Evolutionary conservation across 2,329 filamentous ascomycete genomes (phyloP).

Genomic region (Aspergillus vadensis): DNA sequence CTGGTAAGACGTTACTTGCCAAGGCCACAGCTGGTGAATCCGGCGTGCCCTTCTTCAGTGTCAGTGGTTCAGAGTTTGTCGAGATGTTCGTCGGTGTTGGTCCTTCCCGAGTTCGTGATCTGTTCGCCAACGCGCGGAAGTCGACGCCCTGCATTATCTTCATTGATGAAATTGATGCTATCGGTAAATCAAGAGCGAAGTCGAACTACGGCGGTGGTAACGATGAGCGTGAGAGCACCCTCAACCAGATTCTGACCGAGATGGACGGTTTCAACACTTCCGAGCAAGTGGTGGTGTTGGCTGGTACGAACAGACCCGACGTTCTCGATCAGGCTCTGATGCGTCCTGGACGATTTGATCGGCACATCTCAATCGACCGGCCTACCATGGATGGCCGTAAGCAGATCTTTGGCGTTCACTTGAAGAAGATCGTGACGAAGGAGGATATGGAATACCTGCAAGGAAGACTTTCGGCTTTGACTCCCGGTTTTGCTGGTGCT

Average conservation of each 20-base stretch:
- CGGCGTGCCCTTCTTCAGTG: slow-evolving; percentile 94
- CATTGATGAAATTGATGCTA: slow-evolving; percentile 98
- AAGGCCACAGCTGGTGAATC: slow-evolving; percentile 98
- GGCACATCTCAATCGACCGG: slow-evolving; percentile 91
- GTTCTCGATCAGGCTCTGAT: slow-evolving; percentile 93
- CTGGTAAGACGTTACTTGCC: slow-evolving; percentile 94
- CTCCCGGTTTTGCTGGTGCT: slow-evolving; percentile 93
- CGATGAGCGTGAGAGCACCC: slow-evolving; percentile 92
- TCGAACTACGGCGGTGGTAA: slow-evolving; percentile 85
- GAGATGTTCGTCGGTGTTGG: slow-evolving; percentile 99
- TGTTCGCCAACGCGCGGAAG: slow-evolving; percentile 93
- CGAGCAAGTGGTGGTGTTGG: slow-evolving; percentile 94
- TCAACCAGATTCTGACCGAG: slow-evolving; percentile 97
- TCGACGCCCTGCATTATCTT: slow-evolving; percentile 98
- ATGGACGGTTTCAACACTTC: slow-evolving; percentile 99
- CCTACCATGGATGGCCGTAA: slow-evolving; percentile 96
- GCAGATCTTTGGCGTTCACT: slow-evolving; percentile 93
- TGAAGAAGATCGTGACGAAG: slow-evolving; percentile 90
- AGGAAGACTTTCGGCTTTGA: slow-evolving; percentile 86
- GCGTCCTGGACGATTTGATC: slow-evolving; percentile 94
- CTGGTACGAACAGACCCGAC: slow-evolving; percentile 94
- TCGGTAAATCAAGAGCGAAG: slow-evolving; percentile 86
- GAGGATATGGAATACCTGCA: slow-evolving; percentile 87
- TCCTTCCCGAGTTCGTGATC: slow-evolving; percentile 88
- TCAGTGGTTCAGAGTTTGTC: slow-evolving; percentile 97